phyloP scores from a whole-genome alignment of 768 basidiomycete genomes.

The Pisolithus marmoratus region DNA sequence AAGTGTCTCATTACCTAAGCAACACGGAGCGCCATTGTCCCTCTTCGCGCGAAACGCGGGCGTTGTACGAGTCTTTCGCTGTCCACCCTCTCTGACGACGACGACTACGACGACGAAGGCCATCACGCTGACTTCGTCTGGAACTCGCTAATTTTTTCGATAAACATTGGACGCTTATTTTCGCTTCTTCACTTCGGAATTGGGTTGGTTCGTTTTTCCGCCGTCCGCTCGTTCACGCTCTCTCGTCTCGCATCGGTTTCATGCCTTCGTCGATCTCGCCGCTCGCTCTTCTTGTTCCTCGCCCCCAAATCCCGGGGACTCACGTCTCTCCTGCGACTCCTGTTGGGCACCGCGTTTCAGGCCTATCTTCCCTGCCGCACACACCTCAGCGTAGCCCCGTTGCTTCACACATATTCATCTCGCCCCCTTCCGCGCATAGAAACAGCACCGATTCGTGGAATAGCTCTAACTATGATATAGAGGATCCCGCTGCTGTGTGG shows the following conservation, averaged over 20 bases:
- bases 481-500: constrained; percentile 66
- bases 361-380: constrained; percentile 41
- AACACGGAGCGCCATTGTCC: neutral
- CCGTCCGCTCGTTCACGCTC: constrained; percentile 40
- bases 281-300: constrained; percentile 59
- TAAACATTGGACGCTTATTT: constrained; percentile 4
- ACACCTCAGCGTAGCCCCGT: constrained; percentile 57
- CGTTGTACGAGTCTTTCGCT: neutral
- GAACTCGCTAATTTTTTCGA: neutral
- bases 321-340: constrained; percentile 30
- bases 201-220: constrained; percentile 26
- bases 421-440: constrained; percentile 35
- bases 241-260: constrained; percentile 13
- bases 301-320: constrained; percentile 38
- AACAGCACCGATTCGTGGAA: constrained; percentile 84
- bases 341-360: constrained; percentile 45
- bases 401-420: constrained; percentile 48
- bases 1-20: neutral
- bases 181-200: constrained; percentile 14
- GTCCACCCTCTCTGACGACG: neutral
- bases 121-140: neutral
- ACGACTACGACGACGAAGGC: too few species aligned
- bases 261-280: constrained; percentile 44
- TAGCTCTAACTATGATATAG: constrained; percentile 64
- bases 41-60: neutral